Conservation (phyloP, 108 stramenopile genomes). For the Cyclotella kingstonii region DNA sequence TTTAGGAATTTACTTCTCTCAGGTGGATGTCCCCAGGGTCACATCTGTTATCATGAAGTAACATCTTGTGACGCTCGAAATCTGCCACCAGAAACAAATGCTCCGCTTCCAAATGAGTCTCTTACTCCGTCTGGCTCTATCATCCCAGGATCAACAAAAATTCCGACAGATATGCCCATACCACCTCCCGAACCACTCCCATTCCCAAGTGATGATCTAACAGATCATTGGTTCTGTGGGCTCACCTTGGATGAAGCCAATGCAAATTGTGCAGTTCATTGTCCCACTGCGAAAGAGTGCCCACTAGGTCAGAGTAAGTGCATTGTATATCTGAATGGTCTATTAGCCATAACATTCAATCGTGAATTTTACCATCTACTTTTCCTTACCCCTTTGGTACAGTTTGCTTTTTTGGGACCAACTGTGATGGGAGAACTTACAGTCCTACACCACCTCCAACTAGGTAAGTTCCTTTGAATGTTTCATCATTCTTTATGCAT, state of each 20-base stretch:
- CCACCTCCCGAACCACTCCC: conserved; percentile 35
- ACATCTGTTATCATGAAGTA: conserved; percentile 23
- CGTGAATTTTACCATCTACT: neutral
- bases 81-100: conserved; percentile 6
- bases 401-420: conserved; percentile 34
- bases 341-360: neutral
- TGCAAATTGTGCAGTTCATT: conserved; percentile 16
- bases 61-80: conserved; percentile 35
- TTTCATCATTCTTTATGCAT: too few species aligned
- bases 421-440: conserved; percentile 25
- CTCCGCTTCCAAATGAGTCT: conserved; percentile 1
- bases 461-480: conserved; percentile 1
- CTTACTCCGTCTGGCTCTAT: conserved; percentile 2
- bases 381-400: neutral
- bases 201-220: conserved; percentile 33
- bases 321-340: too few species aligned
- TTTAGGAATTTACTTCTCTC: too few species aligned
- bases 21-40: conserved; percentile 8
- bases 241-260: conserved; percentile 24
- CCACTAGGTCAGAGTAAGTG: conserved; percentile 33
- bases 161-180: conserved; percentile 45
- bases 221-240: conserved; percentile 42
- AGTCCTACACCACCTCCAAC: conserved; percentile 22
- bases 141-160: conserved; percentile 22
- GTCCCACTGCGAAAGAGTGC: conserved; percentile 30